Percentiles rank a stretch among this genome's conserved stretches.
Evolutionary conservation across 441 rosid genomes (phyloP).

Genomic region (Erodium texanum): DNA sequence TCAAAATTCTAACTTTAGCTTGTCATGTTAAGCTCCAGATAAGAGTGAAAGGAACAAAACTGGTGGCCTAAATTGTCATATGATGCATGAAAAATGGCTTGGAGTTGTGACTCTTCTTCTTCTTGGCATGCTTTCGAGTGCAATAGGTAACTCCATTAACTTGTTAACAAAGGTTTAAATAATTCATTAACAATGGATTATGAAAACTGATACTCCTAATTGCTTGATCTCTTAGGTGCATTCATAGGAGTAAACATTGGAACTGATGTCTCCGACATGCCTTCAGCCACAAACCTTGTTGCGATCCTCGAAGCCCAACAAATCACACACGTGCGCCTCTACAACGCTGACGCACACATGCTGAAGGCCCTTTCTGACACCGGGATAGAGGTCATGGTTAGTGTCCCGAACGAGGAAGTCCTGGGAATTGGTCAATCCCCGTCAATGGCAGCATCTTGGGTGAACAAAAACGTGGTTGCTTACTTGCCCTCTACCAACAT

Average conservation of each 20-base stretch:
- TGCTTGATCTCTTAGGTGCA: constrained; percentile 45
- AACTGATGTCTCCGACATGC: constrained; percentile 59
- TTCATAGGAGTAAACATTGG: constrained; percentile 78
- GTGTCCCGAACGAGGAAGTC: constrained; percentile 66
- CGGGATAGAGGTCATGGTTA: constrained; percentile 70
- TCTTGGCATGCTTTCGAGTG: constrained; percentile 26
- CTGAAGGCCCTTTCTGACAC: constrained; percentile 74
- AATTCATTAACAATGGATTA: no score
- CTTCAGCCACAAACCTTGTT: constrained; percentile 54
- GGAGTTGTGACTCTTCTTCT: constrained; percentile 35
- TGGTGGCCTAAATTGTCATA: constrained; percentile 17
- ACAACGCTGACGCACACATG: constrained; percentile 68
- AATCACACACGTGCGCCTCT: constrained; percentile 80
- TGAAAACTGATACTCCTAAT: no score
- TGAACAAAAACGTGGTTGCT: constrained; percentile 69
- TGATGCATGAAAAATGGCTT: constrained; percentile 43
- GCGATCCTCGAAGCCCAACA: constrained; percentile 43
- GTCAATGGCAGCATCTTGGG: constrained; percentile 74
- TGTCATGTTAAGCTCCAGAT: constrained; percentile 17
- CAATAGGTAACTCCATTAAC: constrained; percentile 37
- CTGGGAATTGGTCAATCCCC: constrained; percentile 66
- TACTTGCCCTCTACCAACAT: constrained; percentile 81
- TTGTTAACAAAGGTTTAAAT: neutral
- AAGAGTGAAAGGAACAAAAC: constrained; percentile 6
- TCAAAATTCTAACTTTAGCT: no score